phyloP scores from a whole-genome alignment of 352 stramenopile species.

The Pythium rishiriense region DNA sequence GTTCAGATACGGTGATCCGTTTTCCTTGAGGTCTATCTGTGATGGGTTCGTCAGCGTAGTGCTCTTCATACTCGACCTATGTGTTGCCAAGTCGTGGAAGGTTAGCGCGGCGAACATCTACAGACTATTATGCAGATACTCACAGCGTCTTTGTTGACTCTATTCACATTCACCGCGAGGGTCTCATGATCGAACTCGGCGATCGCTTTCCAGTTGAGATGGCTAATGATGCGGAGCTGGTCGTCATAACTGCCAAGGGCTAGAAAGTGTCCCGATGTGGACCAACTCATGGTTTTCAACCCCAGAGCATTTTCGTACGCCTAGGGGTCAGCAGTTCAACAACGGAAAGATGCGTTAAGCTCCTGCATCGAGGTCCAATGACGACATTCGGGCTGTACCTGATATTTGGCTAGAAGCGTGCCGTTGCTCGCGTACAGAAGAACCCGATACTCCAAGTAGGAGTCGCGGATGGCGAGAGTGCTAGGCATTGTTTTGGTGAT shows the following conservation, averaged over 20 bases:
- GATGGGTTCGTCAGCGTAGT: slow-evolving; percentile 48
- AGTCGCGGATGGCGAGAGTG: slow-evolving; percentile 72
- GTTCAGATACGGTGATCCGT: slow-evolving; percentile 44
- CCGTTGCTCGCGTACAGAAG: slow-evolving; percentile 72
- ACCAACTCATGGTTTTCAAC: slow-evolving; percentile 76
- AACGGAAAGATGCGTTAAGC: no score
- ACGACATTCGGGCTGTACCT: no score
- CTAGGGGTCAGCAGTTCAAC: slow-evolving; percentile 33
- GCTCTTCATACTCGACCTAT: slow-evolving; percentile 74
- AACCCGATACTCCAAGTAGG: slow-evolving; percentile 70
- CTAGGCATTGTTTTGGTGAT: slow-evolving; percentile 13
- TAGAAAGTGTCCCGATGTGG: slow-evolving; percentile 72
- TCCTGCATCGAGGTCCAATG: no score
- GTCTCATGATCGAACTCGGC: slow-evolving; percentile 73
- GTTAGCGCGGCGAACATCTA: background rate
- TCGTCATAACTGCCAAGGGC: slow-evolving; percentile 81
- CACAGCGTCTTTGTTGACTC: slow-evolving; percentile 52
- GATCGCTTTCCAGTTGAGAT: slow-evolving; percentile 77
- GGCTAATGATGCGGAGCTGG: slow-evolving; percentile 68
- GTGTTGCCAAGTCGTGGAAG: background rate
- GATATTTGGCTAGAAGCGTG: slow-evolving; percentile 61
- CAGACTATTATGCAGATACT: background rate
- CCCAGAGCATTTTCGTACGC: slow-evolving; percentile 81
- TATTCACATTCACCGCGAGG: slow-evolving; percentile 43
- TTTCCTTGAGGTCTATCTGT: slow-evolving; percentile 63